Conservation (phyloP, 768 basidiomycete genomes). For the Rhodosporidiobolus sp. region DNA sequence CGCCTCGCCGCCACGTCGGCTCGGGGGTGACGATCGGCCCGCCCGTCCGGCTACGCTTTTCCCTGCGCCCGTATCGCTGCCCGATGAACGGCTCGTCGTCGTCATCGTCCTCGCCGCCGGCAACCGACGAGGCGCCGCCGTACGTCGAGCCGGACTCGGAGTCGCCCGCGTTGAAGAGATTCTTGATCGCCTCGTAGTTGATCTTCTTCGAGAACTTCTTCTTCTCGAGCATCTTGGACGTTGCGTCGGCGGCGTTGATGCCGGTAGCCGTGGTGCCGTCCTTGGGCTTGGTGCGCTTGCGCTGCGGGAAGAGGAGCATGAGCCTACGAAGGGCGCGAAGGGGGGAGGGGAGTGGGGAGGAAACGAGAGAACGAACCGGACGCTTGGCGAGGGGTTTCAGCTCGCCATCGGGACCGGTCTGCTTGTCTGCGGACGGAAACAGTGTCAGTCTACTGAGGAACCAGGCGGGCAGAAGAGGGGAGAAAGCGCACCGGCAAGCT, state of each 20-base stretch:
- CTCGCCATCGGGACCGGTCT: slow-evolving; percentile 53
- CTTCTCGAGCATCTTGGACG: slow-evolving; percentile 74
- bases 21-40: slow-evolving; percentile 26
- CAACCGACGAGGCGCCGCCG: slow-evolving; percentile 1
- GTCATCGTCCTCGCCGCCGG: slow-evolving; percentile 17
- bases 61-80: slow-evolving; percentile 13
- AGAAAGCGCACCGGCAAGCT: slow-evolving; percentile 65
- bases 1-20: slow-evolving; percentile 25
- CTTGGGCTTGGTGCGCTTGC: slow-evolving; percentile 57
- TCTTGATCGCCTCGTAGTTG: slow-evolving; percentile 85
- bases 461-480: background rate
- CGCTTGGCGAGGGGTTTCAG: slow-evolving; percentile 16
- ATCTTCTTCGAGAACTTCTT: slow-evolving; percentile 83
- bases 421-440: slow-evolving; percentile 56
- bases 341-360: too few species aligned
- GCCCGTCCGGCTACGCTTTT: background rate
- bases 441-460: background rate
- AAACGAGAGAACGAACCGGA: slow-evolving; percentile 5
- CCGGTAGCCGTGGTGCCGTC: slow-evolving; percentile 71
- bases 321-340: background rate
- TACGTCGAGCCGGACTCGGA: slow-evolving; percentile 22
- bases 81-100: slow-evolving; percentile 29
- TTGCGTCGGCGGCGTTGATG: slow-evolving; percentile 70
- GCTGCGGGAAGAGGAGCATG: slow-evolving; percentile 16
- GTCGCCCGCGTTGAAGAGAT: slow-evolving; percentile 57